These are phyloP conservation scores for Nemophila menziesii DNA, from an alignment of 257 asterid genomes.

Conservation along the genomic window DNA sequence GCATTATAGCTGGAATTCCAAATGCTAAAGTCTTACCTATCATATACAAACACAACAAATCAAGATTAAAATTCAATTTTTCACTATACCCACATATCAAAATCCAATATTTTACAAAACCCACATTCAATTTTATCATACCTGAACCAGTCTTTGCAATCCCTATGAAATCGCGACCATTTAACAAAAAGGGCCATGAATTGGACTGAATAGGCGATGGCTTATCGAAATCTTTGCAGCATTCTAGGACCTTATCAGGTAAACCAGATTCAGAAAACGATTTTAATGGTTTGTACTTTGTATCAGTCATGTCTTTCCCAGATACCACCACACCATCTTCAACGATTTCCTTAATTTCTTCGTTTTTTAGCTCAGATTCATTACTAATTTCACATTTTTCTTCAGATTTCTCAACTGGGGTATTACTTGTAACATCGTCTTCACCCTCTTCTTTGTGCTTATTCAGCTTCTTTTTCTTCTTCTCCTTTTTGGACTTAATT, in stretches of 20 bases:
- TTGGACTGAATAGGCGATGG: constrained; percentile 95
- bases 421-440: constrained; percentile 11
- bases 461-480: constrained; percentile 21
- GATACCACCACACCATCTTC: constrained; percentile 62
- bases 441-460: constrained; percentile 11
- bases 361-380: neutral
- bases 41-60: constrained; percentile 7
- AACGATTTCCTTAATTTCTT: constrained; percentile 26
- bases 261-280: constrained; percentile 65
- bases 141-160: constrained; percentile 97
- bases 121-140: constrained; percentile 7
- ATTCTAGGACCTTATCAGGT: constrained; percentile 48
- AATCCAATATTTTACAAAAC: neutral
- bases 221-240: constrained; percentile 72
- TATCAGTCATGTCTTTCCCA: constrained; percentile 53
- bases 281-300: constrained; percentile 47
- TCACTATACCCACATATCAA: neutral
- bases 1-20: constrained; percentile 90
- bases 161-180: constrained; percentile 90
- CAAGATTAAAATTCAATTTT: neutral
- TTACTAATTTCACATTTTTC: constrained; percentile 10
- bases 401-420: constrained; percentile 4
- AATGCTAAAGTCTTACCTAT: constrained; percentile 91
- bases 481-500: constrained; percentile 27
- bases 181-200: constrained; percentile 89